phyloP scores from a whole-genome alignment of 164 flowering plant genomes.

The Vitis amurensis region DNA sequence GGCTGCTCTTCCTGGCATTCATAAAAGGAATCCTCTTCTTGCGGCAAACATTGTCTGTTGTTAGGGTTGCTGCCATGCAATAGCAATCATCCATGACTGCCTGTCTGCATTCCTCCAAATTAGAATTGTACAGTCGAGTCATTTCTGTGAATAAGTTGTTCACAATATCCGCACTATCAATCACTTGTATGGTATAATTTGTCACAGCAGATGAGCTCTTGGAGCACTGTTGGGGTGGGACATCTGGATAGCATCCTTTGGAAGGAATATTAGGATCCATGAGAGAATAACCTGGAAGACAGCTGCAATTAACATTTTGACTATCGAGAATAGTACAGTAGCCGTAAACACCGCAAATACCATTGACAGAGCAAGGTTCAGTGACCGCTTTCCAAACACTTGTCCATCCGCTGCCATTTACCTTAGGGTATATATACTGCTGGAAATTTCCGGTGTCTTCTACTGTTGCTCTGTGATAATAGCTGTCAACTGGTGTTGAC shows the following conservation, averaged over 20 bases:
- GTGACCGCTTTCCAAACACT: slow-evolving; percentile 6
- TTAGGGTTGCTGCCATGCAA: slow-evolving; percentile 7
- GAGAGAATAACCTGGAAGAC: slow-evolving; percentile 19
- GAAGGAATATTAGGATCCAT: slow-evolving; percentile 15
- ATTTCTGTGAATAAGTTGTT: too few relatives aligned
- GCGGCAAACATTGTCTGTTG: background rate
- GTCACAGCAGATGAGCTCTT: too few relatives aligned
- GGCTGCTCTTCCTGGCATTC: slow-evolving; percentile 12
- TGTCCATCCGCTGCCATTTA: slow-evolving; percentile 12
- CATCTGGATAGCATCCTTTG: too few relatives aligned
- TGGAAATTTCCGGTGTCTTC: slow-evolving; percentile 21
- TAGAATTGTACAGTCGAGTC: background rate
- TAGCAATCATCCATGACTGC: slow-evolving; percentile 13
- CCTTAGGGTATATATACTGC: slow-evolving; percentile 9
- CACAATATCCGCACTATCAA: too few relatives aligned
- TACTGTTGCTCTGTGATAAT: slow-evolving; percentile 18
- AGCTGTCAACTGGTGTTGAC: slow-evolving; percentile 10
- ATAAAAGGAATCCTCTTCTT: slow-evolving; percentile 24
- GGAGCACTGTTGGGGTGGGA: too few relatives aligned
- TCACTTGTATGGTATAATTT: too few relatives aligned
- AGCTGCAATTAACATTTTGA: background rate
- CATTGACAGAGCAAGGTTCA: slow-evolving; percentile 15
- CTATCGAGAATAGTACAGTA: slow-evolving; percentile 16
- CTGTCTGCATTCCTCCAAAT: slow-evolving; percentile 2
- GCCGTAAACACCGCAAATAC: slow-evolving; percentile 22